These are phyloP conservation scores for Salix caprea DNA, from an alignment of 345 rosid genomes.

Conservation along the genomic window DNA sequence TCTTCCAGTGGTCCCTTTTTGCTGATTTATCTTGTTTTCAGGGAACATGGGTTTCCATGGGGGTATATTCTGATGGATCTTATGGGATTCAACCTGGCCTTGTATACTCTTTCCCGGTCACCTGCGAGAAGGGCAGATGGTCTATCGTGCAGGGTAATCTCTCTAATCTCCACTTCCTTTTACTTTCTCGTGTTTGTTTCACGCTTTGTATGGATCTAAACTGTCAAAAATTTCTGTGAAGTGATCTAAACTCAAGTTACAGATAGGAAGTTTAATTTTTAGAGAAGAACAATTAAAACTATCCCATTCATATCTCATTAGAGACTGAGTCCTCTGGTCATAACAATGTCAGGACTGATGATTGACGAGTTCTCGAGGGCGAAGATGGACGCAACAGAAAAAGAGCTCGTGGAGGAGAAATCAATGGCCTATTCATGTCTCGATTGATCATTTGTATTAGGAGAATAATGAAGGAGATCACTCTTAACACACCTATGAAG, in stretches of 20 bases:
- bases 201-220: not conserved
- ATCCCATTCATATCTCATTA: not conserved
- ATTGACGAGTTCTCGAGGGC: conserved; percentile 64
- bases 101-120: conserved; percentile 77
- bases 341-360: conserved; percentile 42
- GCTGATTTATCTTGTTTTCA: conserved; percentile 1
- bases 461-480: not conserved
- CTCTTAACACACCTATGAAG: not conserved
- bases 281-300: not conserved
- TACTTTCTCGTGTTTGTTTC: not conserved
- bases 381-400: conserved; percentile 72
- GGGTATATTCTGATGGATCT: conserved; percentile 89
- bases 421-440: conserved; percentile 56
- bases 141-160: conserved; percentile 54
- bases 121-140: conserved; percentile 75
- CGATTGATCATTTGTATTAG: conserved; percentile 12
- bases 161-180: too few species aligned
- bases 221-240: not conserved
- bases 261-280: not conserved
- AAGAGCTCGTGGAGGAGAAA: conserved; percentile 78
- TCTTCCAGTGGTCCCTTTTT: not conserved
- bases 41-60: conserved; percentile 92
- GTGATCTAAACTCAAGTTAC: not conserved
- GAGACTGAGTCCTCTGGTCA: conserved; percentile 1
- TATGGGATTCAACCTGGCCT: conserved; percentile 67